Base-by-base conservation (phyloP, 345 rosid species). In the Hirschfeldia incana region DNA sequence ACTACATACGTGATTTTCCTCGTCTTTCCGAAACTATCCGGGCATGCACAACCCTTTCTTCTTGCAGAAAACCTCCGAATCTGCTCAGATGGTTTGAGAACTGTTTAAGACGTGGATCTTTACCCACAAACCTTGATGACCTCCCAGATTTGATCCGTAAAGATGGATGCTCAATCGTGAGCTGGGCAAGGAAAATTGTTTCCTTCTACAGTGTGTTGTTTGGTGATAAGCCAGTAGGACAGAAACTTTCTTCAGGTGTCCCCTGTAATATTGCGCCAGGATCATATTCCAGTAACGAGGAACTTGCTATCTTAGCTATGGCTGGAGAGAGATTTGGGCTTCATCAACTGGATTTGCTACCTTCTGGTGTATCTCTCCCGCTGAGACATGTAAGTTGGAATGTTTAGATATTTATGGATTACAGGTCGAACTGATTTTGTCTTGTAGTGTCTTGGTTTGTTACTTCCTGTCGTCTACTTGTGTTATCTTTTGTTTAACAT, bases 301-400 rank as follows among this genome's bases (percentile, higher is more conserved):
- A 94, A 84, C 90, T 91, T 36, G 80, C 93, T 16, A 85, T 94
- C 78, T 84, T 94, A 87, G 95, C 97, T 81, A 94, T 94, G 98
- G 97, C 87, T 53, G 98, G 98, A 67, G 98, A 94, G 84, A 91
- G 81, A 83, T 94, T 94, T 89, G 98, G 98, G 75, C 86, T 91
- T 70, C 91, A 85, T 64, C 95, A 94, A 74, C 87, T 94, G 65
- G 98, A 94, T 86, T 80, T 83, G 67, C 84, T 94, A 80, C 98
- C 98, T 78, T 82, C 87, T 65, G 98, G 98, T 42, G 88, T 90
- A 68, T 92, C 98, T 79, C 97, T 94, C 76, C 98, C 97, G 33
- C 79, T 94, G 74, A 87, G 98, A 84, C 98, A 94, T 87, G 98
- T 94, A 88, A 90, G 98, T 88, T 69, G 34, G 26, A 73, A 72